A percentile compares a stretch with the other conserved stretches of the same genome.
Conservation (phyloP, 2,329 filamentous ascomycete species). For the Sporothrix schenckii region DNA sequence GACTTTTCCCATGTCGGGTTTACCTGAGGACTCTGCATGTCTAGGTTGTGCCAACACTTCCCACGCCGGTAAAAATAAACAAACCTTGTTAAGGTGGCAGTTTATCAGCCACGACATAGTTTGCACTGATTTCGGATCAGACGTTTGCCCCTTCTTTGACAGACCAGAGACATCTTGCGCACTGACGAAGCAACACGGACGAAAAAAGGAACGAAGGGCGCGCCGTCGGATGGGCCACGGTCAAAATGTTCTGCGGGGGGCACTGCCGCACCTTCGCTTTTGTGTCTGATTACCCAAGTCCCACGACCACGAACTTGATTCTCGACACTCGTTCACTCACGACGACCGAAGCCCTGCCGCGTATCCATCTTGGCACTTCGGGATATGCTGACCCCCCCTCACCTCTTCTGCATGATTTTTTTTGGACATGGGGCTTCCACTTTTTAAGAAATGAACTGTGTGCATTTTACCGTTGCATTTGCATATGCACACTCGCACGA, state of each 20-base stretch:
- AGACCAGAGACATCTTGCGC: neutral
- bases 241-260: neutral
- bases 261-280: neutral
- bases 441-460: neutral
- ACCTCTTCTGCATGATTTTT: neutral
- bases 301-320: neutral
- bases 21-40: neutral
- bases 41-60: neutral
- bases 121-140: neutral
- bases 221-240: neutral
- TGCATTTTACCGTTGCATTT: neutral
- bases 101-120: neutral
- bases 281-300: neutral
- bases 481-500: conserved; percentile 14
- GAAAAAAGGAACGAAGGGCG: conserved; percentile 5
- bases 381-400: neutral
- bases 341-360: neutral
- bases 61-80: neutral
- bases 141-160: neutral
- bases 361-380: conserved; percentile 4
- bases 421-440: neutral
- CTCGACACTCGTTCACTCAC: neutral
- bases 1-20: conserved; percentile 3
- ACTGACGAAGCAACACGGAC: neutral
- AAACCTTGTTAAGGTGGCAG: neutral